Conservation (phyloP, 176 grass and related monocot genomes). For the Zea mays region DNA sequence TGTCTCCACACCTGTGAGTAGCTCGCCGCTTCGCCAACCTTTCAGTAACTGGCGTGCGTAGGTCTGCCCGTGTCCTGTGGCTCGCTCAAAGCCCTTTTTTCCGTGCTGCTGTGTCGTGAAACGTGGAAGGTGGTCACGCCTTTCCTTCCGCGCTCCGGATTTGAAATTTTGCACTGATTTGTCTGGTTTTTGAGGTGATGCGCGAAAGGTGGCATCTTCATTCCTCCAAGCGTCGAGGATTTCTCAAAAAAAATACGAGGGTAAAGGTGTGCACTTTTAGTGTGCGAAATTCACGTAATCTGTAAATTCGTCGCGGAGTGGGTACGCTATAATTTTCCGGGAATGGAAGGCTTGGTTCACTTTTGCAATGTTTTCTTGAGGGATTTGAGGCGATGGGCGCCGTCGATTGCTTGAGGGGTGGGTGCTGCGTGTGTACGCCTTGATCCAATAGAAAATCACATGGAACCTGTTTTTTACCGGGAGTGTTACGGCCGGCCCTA, state of each 20-base stretch:
- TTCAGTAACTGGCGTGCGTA: not conserved
- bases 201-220: conserved; percentile 30
- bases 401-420: not conserved
- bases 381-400: conserved; percentile 9
- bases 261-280: not conserved
- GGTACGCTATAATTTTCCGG: not conserved
- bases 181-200: conserved; percentile 1
- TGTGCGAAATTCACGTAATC: not conserved
- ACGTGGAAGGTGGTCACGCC: not conserved
- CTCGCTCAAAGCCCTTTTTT: not conserved
- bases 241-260: not conserved
- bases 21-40: not conserved
- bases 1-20: conserved; percentile 87
- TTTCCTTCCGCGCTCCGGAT: conserved; percentile 21
- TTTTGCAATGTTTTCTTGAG: conserved; percentile 6
- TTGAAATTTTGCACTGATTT: not conserved
- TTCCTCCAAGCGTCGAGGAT: not conserved
- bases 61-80: not conserved
- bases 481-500: not conserved
- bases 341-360: not conserved
- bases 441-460: conserved; percentile 33
- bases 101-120: not conserved
- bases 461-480: not conserved
- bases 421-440: not conserved
- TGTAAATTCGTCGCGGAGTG: not conserved